Evolutionary conservation across 2,329 filamentous ascomycete genomes (phyloP).

Genomic region (Chaetomiaceae sp.): DNA sequence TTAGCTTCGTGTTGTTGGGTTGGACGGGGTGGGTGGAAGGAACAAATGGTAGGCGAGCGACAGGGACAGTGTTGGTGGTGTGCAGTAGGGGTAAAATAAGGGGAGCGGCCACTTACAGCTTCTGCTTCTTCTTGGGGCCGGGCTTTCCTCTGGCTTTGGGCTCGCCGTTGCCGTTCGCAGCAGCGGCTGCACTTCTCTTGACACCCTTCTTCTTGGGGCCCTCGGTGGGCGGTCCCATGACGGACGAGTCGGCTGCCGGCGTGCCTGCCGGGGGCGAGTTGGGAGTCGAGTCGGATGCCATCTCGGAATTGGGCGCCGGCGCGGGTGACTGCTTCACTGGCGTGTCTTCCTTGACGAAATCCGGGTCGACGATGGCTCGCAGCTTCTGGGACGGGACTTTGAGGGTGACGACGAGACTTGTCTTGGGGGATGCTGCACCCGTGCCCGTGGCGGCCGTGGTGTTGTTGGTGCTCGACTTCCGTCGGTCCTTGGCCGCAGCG

Average conservation of each 20-base stretch:
- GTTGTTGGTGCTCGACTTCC: constrained; percentile 37
- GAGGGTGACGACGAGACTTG: constrained; percentile 45
- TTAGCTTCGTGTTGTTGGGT: constrained; percentile 27
- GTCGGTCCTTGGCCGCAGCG: constrained; percentile 38
- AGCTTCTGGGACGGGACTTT: constrained; percentile 48
- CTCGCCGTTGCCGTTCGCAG: constrained; percentile 47
- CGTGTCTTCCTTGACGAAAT: constrained; percentile 37
- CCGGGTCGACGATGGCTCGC: constrained; percentile 44
- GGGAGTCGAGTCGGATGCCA: constrained; percentile 55
- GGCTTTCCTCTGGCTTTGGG: constrained; percentile 80
- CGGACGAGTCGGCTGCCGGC: constrained; percentile 42
- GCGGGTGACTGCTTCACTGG: constrained; percentile 42
- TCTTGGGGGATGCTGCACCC: constrained; percentile 26
- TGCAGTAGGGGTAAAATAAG: constrained; percentile 1
- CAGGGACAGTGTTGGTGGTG: not conserved
- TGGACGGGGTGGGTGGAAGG: not conserved
- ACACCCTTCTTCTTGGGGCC: constrained; percentile 70
- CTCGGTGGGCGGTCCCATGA: constrained; percentile 57
- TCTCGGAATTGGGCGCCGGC: constrained; percentile 43
- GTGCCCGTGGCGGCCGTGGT: constrained; percentile 9
- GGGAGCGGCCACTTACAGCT: constrained; percentile 63
- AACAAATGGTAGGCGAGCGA: not conserved
- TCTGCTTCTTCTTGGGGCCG: constrained; percentile 92
- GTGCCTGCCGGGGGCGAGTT: constrained; percentile 55
- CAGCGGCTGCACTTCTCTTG: constrained; percentile 62